These are phyloP conservation scores for Bipolaris oryzae DNA, from an alignment of 2,329 filamentous ascomycete genomes.

Conservation along the genomic window DNA sequence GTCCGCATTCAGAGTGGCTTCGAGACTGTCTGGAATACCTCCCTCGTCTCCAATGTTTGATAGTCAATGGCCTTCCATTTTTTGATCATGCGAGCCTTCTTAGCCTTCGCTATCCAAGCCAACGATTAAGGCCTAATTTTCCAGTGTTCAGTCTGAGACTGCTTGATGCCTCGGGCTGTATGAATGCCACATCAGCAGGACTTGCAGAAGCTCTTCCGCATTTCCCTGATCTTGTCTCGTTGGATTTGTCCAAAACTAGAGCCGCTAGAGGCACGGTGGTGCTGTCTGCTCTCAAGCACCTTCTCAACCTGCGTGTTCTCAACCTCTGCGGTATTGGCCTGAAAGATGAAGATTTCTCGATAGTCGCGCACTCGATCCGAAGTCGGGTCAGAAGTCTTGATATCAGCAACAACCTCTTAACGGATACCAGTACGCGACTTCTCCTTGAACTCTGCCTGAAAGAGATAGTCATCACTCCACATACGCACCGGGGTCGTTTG, in stretches of 20 bases:
- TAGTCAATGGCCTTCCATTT: slow-evolving; percentile 64
- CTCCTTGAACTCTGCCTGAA: slow-evolving; percentile 60
- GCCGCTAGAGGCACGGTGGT: slow-evolving; percentile 58
- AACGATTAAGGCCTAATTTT: slow-evolving; percentile 35
- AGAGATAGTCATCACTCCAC: slow-evolving; percentile 19
- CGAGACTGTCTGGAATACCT: slow-evolving; percentile 63
- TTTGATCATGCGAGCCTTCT: slow-evolving; percentile 65
- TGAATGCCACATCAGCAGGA: slow-evolving; percentile 63
- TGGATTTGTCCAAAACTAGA: slow-evolving; percentile 63
- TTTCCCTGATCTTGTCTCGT: slow-evolving; percentile 62
- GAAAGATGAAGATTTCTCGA: slow-evolving; percentile 59
- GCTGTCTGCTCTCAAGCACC: slow-evolving; percentile 53
- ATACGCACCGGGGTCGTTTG: slow-evolving; percentile 22
- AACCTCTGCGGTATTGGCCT: slow-evolving; percentile 62
- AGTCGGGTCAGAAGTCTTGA: slow-evolving; percentile 62
- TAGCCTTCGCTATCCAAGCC: slow-evolving; percentile 52
- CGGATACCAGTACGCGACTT: slow-evolving; percentile 59
- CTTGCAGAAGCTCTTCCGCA: slow-evolving; percentile 59
- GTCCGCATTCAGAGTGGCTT: slow-evolving; percentile 64
- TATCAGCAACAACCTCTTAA: slow-evolving; percentile 62
- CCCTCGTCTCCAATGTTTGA: slow-evolving; percentile 64
- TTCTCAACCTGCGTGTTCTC: slow-evolving; percentile 61
- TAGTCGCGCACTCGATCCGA: slow-evolving; percentile 59
- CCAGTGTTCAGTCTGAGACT: slow-evolving; percentile 58
- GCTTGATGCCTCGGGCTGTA: slow-evolving; percentile 62